Evolutionary conservation across 1,284 basidiomycete species (phyloP).

Genomic region (Takashimella tepidaria): DNA sequence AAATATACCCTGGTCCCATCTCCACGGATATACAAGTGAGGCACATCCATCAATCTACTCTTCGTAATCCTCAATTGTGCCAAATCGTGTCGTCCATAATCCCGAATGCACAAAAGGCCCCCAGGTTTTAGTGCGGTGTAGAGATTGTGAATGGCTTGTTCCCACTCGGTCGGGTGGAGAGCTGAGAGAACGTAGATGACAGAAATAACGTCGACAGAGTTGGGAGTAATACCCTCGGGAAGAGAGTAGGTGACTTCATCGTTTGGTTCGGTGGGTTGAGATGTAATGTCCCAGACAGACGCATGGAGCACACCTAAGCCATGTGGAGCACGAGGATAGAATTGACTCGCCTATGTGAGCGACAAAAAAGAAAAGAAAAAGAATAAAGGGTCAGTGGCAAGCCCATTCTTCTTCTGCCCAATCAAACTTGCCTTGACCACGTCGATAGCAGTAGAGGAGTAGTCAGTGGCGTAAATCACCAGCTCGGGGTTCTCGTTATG

Average conservation of each 20-base stretch:
- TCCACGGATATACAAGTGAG: conserved; percentile 90
- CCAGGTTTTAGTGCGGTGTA: conserved; percentile 83
- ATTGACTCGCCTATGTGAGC: conserved; percentile 55
- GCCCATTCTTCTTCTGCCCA: neutral
- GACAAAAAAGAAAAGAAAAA: no score
- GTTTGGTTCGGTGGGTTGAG: conserved; percentile 30
- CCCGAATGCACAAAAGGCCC: conserved; percentile 78
- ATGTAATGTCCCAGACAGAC: conserved; percentile 86
- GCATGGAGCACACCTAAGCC: conserved; percentile 64
- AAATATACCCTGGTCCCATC: conserved; percentile 97
- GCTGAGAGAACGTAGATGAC: conserved; percentile 94
- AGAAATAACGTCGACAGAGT: conserved; percentile 77
- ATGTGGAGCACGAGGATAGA: conserved; percentile 63
- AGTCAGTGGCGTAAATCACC: conserved; percentile 77
- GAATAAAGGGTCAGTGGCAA: no score
- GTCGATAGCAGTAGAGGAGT: conserved; percentile 79
- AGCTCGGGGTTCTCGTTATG: conserved; percentile 78
- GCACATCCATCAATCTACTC: conserved; percentile 81
- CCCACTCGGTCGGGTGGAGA: conserved; percentile 90
- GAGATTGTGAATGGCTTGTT: conserved; percentile 75
- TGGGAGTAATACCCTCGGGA: conserved; percentile 61
- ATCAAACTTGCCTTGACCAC: conserved; percentile 68
- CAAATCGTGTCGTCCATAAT: conserved; percentile 92
- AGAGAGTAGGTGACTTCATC: conserved; percentile 44
- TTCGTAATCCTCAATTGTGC: conserved; percentile 90